Evolutionary conservation across 1,139 yeast species (phyloP).

Genomic region (Debaryomyces subglobosus): DNA sequence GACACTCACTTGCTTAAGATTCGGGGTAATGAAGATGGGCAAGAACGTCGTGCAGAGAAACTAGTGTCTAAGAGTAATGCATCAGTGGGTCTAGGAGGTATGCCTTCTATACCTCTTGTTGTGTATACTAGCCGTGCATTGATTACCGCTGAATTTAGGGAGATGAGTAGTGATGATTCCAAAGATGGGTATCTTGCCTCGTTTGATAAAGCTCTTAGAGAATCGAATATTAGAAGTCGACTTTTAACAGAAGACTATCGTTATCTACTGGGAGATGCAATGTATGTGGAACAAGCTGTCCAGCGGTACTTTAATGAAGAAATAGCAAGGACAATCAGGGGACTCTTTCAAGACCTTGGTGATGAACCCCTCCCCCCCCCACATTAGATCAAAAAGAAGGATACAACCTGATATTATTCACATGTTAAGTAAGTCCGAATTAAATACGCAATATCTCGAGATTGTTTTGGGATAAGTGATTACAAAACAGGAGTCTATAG

Average conservation of each 20-base stretch:
- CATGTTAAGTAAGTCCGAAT: too few species aligned
- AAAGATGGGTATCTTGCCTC: constrained; percentile 7
- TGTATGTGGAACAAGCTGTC: constrained; percentile 6
- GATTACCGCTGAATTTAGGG: constrained; percentile 7
- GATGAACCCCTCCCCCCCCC: too few species aligned
- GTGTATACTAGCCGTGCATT: neutral
- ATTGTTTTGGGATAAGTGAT: too few species aligned
- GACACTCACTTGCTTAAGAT: neutral
- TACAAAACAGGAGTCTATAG: constrained; percentile 6
- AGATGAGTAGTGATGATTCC: constrained; percentile 9
- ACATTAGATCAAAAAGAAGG: too few species aligned
- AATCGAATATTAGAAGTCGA: neutral
- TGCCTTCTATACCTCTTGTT: neutral
- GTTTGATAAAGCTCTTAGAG: constrained; percentile 7
- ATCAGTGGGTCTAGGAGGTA: neutral
- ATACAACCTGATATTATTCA: too few species aligned
- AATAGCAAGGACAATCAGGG: constrained; percentile 1
- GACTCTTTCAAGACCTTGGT: constrained; percentile 7
- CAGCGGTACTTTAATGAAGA: constrained; percentile 3
- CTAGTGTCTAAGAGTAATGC: constrained; percentile 6
- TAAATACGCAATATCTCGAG: too few species aligned
- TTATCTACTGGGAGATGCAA: constrained; percentile 8
- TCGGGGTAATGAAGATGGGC: neutral
- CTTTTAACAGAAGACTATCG: neutral
- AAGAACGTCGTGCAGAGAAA: neutral